These are phyloP conservation scores for Melanogaster broomeanus DNA, from an alignment of 768 basidiomycete species.

Conservation along the genomic window DNA sequence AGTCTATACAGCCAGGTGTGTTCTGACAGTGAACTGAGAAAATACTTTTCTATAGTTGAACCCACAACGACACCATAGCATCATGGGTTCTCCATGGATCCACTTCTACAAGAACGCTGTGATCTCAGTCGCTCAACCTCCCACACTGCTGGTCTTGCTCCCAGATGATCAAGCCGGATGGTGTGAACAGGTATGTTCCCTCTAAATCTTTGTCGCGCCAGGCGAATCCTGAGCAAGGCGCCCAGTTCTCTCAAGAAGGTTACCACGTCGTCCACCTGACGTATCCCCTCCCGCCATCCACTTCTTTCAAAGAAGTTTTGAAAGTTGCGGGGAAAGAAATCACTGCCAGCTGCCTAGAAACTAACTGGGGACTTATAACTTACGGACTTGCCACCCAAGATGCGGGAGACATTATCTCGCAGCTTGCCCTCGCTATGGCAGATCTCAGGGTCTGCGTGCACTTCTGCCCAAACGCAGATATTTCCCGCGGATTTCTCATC, in stretches of 20 bases:
- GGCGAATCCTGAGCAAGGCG: background rate
- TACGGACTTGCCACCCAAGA: conserved; percentile 31
- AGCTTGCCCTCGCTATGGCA: conserved; percentile 5
- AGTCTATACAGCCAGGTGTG: too few species aligned
- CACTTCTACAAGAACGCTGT: conserved; percentile 30
- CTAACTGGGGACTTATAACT: conserved; percentile 31
- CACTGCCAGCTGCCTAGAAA: conserved; percentile 1
- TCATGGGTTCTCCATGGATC: conserved; percentile 8
- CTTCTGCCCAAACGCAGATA: conserved; percentile 32
- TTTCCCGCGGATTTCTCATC: conserved; percentile 27
- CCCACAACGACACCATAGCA: background rate
- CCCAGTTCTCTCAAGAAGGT: conserved; percentile 41
- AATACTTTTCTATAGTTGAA: background rate
- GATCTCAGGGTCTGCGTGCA: conserved; percentile 36
- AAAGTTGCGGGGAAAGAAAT: conserved; percentile 16
- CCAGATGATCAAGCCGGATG: conserved; percentile 33
- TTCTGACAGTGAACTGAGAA: too few species aligned
- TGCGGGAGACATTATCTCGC: conserved; percentile 14
- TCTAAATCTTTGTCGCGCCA: background rate
- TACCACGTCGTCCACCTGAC: conserved; percentile 36
- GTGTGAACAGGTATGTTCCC: conserved; percentile 36
- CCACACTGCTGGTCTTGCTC: conserved; percentile 32
- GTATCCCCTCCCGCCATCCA: conserved; percentile 20
- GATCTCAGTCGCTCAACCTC: conserved; percentile 28
- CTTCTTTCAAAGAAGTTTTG: conserved; percentile 17